Evolutionary conservation across 208 protist species (phyloP).

Genomic region (Porcisia hertigi): DNA sequence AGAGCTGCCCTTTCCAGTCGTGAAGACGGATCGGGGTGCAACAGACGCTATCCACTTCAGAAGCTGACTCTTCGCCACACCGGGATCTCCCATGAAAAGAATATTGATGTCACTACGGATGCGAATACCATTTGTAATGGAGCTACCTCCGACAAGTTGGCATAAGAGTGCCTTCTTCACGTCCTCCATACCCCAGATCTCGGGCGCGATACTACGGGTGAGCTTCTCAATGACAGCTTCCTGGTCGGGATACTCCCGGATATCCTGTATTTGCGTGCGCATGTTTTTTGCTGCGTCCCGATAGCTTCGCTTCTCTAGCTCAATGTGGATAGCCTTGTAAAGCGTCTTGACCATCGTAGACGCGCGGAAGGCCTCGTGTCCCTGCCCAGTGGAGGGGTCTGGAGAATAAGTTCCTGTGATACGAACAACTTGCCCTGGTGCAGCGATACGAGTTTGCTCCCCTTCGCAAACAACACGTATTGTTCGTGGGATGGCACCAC

Average conservation of each 20-base stretch:
- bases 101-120: conserved; percentile 98
- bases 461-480: conserved; percentile 88
- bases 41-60: conserved; percentile 98
- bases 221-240: conserved; percentile 96
- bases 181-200: conserved; percentile 98
- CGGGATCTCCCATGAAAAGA: conserved; percentile 99
- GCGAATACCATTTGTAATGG: conserved; percentile 94
- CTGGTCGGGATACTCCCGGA: conserved; percentile 76
- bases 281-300: conserved; percentile 77
- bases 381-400: conserved; percentile 82
- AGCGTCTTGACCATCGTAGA: conserved; percentile 89
- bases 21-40: conserved; percentile 98
- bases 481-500: conserved; percentile 84
- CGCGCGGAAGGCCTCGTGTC: conserved; percentile 79
- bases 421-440: conserved; percentile 78
- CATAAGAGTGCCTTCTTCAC: conserved; percentile 98
- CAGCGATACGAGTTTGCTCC: conserved; percentile 78
- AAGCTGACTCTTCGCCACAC: conserved; percentile 98
- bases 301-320: conserved; percentile 87
- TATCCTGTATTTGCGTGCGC: conserved; percentile 62
- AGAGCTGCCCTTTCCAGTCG: conserved; percentile 97
- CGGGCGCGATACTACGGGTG: conserved; percentile 94
- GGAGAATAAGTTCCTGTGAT: conserved; percentile 85
- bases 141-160: conserved; percentile 98
- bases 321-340: conserved; percentile 73